phyloP scores from a whole-genome alignment of 2,329 filamentous ascomycete genomes.

The Fusarium graminum region DNA sequence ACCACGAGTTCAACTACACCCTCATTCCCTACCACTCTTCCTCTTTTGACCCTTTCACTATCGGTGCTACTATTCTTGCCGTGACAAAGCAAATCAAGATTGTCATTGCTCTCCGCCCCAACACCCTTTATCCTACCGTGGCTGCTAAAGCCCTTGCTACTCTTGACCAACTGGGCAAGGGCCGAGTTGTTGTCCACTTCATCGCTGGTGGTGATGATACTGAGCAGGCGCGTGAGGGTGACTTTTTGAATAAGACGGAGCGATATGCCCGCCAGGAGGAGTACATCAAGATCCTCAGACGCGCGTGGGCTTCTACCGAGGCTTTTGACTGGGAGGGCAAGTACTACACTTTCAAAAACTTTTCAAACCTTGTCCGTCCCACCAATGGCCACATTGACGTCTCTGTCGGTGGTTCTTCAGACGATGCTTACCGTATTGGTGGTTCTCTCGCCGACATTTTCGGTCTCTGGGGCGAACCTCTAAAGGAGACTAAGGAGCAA shows the following conservation, averaged over 20 bases:
- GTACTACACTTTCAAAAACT: conserved; percentile 71
- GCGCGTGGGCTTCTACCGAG: conserved; percentile 68
- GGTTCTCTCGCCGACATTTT: conserved; percentile 72
- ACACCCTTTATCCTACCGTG: conserved; percentile 70
- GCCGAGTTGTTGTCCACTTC: conserved; percentile 72
- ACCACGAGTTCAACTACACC: conserved; percentile 73
- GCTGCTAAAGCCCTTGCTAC: conserved; percentile 73
- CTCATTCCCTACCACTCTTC: conserved; percentile 70
- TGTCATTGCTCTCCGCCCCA: conserved; percentile 72
- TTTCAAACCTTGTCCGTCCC: conserved; percentile 66
- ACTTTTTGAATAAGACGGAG: conserved; percentile 69
- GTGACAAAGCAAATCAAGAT: conserved; percentile 70
- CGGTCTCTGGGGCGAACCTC: conserved; percentile 72
- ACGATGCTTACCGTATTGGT: conserved; percentile 70
- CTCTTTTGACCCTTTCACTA: conserved; percentile 61
- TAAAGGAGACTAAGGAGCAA: conserved; percentile 73
- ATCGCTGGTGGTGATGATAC: conserved; percentile 72
- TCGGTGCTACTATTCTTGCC: conserved; percentile 69
- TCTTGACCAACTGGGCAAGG: conserved; percentile 69
- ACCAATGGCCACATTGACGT: conserved; percentile 67
- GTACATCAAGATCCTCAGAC: conserved; percentile 71
- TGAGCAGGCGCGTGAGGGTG: conserved; percentile 71
- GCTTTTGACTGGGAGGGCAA: conserved; percentile 73
- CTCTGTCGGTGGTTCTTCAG: conserved; percentile 70
- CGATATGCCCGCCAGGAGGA: conserved; percentile 71